Evolutionary conservation across 176 grass and related monocot species (phyloP).

Genomic region (Rhipidocladum racemiflorum): DNA sequence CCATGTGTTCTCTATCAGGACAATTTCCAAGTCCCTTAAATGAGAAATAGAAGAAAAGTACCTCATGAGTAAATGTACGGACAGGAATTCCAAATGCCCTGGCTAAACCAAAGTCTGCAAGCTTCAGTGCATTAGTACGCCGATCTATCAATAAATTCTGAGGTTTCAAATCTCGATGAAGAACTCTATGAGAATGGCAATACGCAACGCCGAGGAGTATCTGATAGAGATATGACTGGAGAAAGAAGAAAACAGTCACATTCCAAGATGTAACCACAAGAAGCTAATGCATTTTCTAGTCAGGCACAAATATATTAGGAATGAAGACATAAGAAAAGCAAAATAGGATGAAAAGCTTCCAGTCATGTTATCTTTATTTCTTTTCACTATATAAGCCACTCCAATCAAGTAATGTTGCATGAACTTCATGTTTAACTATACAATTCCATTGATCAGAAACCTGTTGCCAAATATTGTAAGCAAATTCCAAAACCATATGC

Average conservation of each 20-base stretch:
- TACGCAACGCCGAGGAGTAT: constrained; percentile 79
- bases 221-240: constrained; percentile 93
- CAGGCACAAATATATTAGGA: not conserved
- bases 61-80: constrained; percentile 95
- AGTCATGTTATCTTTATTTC: not conserved
- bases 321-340: not conserved
- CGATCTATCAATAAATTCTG: constrained; percentile 95
- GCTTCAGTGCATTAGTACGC: constrained; percentile 81
- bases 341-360: constrained; percentile 14
- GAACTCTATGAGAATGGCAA: constrained; percentile 93
- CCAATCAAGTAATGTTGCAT: constrained; percentile 6
- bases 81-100: constrained; percentile 94
- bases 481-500: not conserved
- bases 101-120: constrained; percentile 95
- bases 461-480: not conserved
- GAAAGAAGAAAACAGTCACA: constrained; percentile 41
- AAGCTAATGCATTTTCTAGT: constrained; percentile 16
- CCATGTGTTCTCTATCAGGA: not conserved
- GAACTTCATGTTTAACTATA: not conserved
- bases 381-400: not conserved
- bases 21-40: not conserved
- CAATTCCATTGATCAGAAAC: not conserved
- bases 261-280: constrained; percentile 30
- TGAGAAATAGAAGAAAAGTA: constrained; percentile 34
- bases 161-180: constrained; percentile 96